A percentile compares a stretch with the other conserved stretches of the same genome.
These are phyloP conservation scores for Aphanomyces euteiches DNA, from an alignment of 352 stramenopile species.

Conservation along the genomic window DNA sequence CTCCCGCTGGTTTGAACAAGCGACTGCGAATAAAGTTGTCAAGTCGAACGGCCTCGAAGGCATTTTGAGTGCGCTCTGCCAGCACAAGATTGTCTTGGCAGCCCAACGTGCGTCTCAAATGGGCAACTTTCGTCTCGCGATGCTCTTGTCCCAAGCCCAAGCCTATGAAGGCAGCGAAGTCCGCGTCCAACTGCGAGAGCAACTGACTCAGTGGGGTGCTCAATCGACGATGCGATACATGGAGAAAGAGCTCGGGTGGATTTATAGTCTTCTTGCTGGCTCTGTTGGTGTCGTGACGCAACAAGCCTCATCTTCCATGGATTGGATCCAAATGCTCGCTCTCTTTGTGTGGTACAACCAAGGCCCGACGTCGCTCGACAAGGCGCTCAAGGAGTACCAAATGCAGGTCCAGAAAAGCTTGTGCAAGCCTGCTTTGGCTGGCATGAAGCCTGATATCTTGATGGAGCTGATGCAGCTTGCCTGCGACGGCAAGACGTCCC, in stretches of 20 bases:
- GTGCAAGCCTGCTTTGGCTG: conserved; percentile 37
- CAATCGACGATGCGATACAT: conserved; percentile 52
- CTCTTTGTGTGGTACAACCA: conserved; percentile 71
- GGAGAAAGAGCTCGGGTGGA: conserved; percentile 51
- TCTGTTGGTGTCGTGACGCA: conserved; percentile 57
- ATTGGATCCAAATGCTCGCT: conserved; percentile 58
- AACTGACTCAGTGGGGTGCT: conserved; percentile 58
- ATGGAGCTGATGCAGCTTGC: conserved; percentile 72
- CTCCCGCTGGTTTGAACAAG: conserved; percentile 69
- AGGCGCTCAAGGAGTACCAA: conserved; percentile 42
- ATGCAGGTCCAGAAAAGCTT: conserved; percentile 44
- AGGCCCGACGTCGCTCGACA: conserved; percentile 48
- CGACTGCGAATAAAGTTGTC: conserved; percentile 31
- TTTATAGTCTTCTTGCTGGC: conserved; percentile 64
- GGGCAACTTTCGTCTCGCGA: conserved; percentile 60
- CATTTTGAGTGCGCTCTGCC: conserved; percentile 35
- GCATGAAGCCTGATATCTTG: conserved; percentile 54
- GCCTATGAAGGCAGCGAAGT: conserved; percentile 50
- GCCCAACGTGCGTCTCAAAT: conserved; percentile 56
- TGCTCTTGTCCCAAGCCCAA: conserved; percentile 55
- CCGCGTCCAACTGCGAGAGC: conserved; percentile 51
- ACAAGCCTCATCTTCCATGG: conserved; percentile 6
- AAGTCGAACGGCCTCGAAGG: background rate
- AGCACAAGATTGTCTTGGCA: conserved; percentile 54
- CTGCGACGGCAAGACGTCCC: conserved; percentile 38